These are phyloP conservation scores for Hypoxylon fuscum DNA, from an alignment of 495 filamentous ascomycete genomes.

Conservation along the genomic window DNA sequence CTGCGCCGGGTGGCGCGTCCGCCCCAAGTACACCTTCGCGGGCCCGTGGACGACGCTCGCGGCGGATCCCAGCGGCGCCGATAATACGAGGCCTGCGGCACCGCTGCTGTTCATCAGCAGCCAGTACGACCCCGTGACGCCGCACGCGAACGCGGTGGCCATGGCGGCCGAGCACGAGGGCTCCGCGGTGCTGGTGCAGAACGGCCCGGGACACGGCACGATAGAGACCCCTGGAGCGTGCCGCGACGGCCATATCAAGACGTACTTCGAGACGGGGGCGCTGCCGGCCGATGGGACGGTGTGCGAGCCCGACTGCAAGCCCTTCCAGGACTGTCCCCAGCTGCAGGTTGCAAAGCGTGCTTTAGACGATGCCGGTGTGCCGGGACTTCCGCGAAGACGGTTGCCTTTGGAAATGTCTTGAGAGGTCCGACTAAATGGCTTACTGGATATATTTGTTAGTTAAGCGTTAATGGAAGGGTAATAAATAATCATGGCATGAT, in stretches of 20 bases:
- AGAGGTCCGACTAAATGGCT: too few relatives aligned
- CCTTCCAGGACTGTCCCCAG: constrained; percentile 22
- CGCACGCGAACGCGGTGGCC: constrained; percentile 38
- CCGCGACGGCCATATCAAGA: constrained; percentile 28
- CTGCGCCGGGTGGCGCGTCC: constrained; percentile 61
- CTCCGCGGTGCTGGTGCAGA: constrained; percentile 42
- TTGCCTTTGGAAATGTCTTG: constrained; percentile 1
- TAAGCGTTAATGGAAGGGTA: too few relatives aligned
- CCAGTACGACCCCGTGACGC: constrained; percentile 46
- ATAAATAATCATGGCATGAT: too few relatives aligned
- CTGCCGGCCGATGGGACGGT: constrained; percentile 38
- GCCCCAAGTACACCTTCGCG: constrained; percentile 38
- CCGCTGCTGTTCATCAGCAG: constrained; percentile 46
- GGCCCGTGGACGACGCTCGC: constrained; percentile 42
- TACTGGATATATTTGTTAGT: too few relatives aligned
- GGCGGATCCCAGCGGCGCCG: constrained; percentile 7
- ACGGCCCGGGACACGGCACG: constrained; percentile 42
- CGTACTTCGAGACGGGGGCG: constrained; percentile 41
- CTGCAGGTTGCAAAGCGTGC: background rate
- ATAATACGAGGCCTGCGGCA: constrained; percentile 22
- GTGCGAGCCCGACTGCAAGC: constrained; percentile 39
- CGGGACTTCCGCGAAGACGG: background rate
- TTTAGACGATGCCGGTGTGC: background rate
- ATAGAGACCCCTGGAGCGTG: constrained; percentile 36
- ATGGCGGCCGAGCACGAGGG: constrained; percentile 39